Evolutionary conservation across 768 basidiomycete species (phyloP), one percentile per base, ranked within the genome.

Genomic region (Auricularia cornea): DNA sequence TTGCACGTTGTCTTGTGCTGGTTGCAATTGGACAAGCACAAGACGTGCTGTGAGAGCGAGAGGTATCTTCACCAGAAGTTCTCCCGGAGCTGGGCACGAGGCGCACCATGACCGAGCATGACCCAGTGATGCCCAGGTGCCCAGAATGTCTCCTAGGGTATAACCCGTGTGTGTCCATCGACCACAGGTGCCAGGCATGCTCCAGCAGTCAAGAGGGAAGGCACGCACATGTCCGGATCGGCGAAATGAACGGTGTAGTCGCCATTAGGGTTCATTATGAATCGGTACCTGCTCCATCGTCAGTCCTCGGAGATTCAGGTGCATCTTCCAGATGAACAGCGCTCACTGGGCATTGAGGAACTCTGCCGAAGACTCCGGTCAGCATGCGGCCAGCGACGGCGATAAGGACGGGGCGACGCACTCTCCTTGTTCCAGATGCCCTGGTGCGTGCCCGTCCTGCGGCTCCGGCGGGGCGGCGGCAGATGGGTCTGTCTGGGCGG

Each of bases 201-300:
- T 18, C 14, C 65, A 38, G 48, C 30, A 38, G 56, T 48, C 29
- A 61, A 44, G n/a, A 12, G 26, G 12, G 41, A 30, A 20, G 59
- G 51, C 23, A n/a, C 54, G 26, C 54, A 90, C 90, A 98, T 95
- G 75, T 99, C 97, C 35, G 97, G 94, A 74, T 98, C 95, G 48
- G 93, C 94, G 72, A 98, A 95, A 74, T 97, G 94, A 5, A 90
- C 95, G 20, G 94, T 92, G 72, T 97, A 95, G 67, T 86, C 82
- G n/a, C 92, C 90, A 44, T 81, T 85, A 2, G 96, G 96, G 69
- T 93, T 92, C 88, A 98, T 88, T 48, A 98, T 84, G 74, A 98
- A 98, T 64, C 94, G 84, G 76, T 95, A 57, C 26, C 54, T 57
- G 54, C 28, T 8, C 54, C 26, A 20, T 28, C 4, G 28, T 28